phyloP scores from a whole-genome alignment of 768 basidiomycete species.

The Russula olivacea region DNA sequence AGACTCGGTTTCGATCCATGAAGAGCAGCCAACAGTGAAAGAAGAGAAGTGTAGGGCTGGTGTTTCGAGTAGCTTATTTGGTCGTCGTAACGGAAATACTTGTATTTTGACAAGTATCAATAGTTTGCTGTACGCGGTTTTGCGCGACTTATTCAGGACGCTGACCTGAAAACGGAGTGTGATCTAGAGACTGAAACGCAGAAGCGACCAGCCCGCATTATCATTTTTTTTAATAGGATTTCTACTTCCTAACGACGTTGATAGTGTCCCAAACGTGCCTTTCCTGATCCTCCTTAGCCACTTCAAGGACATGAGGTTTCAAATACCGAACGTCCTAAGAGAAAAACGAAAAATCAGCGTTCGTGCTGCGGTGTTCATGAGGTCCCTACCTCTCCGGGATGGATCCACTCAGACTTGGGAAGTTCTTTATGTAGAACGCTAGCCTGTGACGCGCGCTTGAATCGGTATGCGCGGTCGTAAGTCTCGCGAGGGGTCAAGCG shows the following conservation, averaged over 20 bases:
- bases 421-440: slow-evolving; percentile 75
- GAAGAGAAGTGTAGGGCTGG: not conserved
- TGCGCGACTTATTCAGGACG: not conserved
- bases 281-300: slow-evolving; percentile 72
- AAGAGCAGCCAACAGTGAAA: not conserved
- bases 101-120: slow-evolving; percentile 1
- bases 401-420: slow-evolving; percentile 76
- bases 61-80: slow-evolving; percentile 1
- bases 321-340: slow-evolving; percentile 87
- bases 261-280: slow-evolving; percentile 76
- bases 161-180: not conserved
- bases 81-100: not conserved
- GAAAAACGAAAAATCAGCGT: not conserved
- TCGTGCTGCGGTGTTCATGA: not conserved
- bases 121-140: not conserved
- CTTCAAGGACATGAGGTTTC: slow-evolving; percentile 64
- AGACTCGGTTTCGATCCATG: slow-evolving; percentile 21
- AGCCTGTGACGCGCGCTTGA: slow-evolving; percentile 77
- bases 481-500: slow-evolving; percentile 74
- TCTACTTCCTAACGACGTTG: slow-evolving; percentile 53
- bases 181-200: not conserved
- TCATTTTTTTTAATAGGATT: too few species aligned
- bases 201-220: not conserved
- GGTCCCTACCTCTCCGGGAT: slow-evolving; percentile 62
- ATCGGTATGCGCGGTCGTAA: slow-evolving; percentile 88